phyloP scores from a whole-genome alignment of 192 early-diverging fungal species.

The Coemansia aciculifera region DNA sequence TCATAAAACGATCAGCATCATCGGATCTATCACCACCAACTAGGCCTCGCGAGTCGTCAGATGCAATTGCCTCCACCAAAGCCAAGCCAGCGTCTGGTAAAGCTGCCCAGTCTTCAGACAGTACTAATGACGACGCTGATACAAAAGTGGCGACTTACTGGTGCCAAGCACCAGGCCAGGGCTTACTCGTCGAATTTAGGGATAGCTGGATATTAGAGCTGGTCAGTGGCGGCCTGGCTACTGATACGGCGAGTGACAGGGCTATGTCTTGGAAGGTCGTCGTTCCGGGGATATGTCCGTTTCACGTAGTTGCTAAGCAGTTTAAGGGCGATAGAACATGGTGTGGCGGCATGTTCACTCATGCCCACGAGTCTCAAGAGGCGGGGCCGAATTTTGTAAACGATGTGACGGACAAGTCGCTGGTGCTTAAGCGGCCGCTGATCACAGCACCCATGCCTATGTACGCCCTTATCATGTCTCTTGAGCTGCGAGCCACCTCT shows the following conservation, averaged over 20 bases:
- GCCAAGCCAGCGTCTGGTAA: neutral
- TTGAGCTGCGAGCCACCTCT: conserved; percentile 16
- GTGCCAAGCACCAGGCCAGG: conserved; percentile 20
- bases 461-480: conserved; percentile 18
- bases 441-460: conserved; percentile 39
- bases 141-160: conserved; percentile 7
- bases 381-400: neutral
- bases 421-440: conserved; percentile 13
- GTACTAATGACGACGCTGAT: neutral
- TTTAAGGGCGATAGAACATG: neutral
- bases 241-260: neutral
- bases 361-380: conserved; percentile 17
- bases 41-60: neutral
- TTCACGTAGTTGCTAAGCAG: conserved; percentile 22
- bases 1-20: neutral
- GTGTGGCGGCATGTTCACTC: conserved; percentile 26
- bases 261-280: conserved; percentile 3
- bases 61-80: neutral
- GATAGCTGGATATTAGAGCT: conserved; percentile 17
- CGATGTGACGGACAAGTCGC: neutral
- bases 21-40: neutral
- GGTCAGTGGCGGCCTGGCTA: neutral
- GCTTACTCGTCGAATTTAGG: conserved; percentile 6
- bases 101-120: neutral
- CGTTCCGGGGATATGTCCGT: conserved; percentile 37